Evolutionary conservation across 768 basidiomycete species (phyloP), one percentile per base, ranked within the genome.

Genomic region (Holtermanniella nyarrowii): DNA sequence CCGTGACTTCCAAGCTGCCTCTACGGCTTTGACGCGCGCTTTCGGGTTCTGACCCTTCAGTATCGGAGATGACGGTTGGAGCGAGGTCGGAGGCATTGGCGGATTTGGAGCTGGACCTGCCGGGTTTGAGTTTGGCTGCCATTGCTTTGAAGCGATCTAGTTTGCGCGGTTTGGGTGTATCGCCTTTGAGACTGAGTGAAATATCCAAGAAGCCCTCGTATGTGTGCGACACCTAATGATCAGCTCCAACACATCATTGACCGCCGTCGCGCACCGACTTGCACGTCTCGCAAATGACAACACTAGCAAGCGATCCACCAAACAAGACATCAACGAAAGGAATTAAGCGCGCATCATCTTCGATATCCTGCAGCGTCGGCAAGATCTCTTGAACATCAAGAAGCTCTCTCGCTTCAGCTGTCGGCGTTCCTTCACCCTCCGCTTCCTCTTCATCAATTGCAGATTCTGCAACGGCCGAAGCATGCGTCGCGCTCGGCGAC

Each of bases 121-220:
- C 4, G 12, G 23, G 48, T 44, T 42, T 46, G 42, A 48, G 37
- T 48, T 44, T 41, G 22, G 72, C 77, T 5, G 85, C 86, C 44
- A 90, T 73, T 45, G 79, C 81, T 69, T 80, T 83, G 54, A 93
- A 72, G 44, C 78, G 78, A 69, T 90, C 85, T 24, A 73, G 73
- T 64, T 83, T 93, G 48, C 84, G 77, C 51, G 80, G 79, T 50
- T 79, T 79, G 26, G 74, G 75, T 53, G 85, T 85, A 58, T 88
- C 84, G 55, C 83, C 79, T 66, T 84, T 86, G 69, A 91, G 84
- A 70, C 84, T 85, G 26, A 97, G 75, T 47, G 87, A 88, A 60
- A 97, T 83, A 70, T 95, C 91, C 68, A 85, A 84, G 70, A 95
- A 96, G 65, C 89, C 88, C 70, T 97, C 91, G 65, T 86, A 85